These are phyloP conservation scores for Coemansia nantahalensis DNA, from an alignment of 192 early-diverging fungal genomes.

Conservation along the genomic window DNA sequence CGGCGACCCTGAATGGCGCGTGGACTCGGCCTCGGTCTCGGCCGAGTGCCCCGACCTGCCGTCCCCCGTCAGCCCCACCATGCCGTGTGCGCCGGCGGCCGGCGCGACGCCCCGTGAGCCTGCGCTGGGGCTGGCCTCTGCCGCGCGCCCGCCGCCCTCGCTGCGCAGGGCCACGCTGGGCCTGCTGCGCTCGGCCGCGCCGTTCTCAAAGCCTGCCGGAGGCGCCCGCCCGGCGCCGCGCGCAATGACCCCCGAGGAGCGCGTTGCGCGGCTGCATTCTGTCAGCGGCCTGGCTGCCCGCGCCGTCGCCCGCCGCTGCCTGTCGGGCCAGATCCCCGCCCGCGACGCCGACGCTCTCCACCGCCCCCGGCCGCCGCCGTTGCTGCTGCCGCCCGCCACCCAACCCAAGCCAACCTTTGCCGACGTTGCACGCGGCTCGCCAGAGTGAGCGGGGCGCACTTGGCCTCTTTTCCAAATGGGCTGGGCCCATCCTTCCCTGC, in stretches of 20 bases:
- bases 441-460: too few species aligned
- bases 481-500: too few species aligned
- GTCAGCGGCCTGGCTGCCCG: constrained; percentile 52
- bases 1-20: constrained; percentile 52
- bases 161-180: constrained; percentile 36
- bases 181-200: constrained; percentile 4
- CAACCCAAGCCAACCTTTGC: constrained; percentile 39
- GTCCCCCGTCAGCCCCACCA: constrained; percentile 28
- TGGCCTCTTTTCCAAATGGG: too few species aligned
- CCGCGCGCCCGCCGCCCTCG: constrained; percentile 10
- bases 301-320: constrained; percentile 47
- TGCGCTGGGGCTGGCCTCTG: neutral
- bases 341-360: constrained; percentile 24
- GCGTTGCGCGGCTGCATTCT: constrained; percentile 37
- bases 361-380: constrained; percentile 3
- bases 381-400: neutral
- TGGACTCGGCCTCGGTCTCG: constrained; percentile 49
- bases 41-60: constrained; percentile 29
- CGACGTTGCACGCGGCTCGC: constrained; percentile 32
- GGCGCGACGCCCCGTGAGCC: neutral
- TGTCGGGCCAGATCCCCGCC: constrained; percentile 43
- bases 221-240: constrained; percentile 7
- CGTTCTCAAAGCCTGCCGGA: neutral
- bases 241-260: constrained; percentile 45
- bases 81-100: neutral